Evolutionary conservation across 306 rosid species (phyloP).

Genomic region (Vicia sativa): DNA sequence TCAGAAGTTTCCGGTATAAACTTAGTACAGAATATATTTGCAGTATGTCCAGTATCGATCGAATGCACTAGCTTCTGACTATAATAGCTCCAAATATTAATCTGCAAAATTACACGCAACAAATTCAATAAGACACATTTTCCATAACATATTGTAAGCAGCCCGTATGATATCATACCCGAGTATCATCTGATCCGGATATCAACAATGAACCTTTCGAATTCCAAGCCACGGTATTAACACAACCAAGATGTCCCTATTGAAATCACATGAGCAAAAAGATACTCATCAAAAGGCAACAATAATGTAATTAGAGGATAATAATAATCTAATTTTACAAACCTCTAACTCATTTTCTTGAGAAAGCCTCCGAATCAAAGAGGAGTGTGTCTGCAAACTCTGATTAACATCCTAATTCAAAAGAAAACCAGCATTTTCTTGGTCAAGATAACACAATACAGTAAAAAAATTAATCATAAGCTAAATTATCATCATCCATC

Average conservation of each 20-base stretch:
- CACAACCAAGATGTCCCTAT: slow-evolving; percentile 95
- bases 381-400: slow-evolving; percentile 83
- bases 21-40: slow-evolving; percentile 93
- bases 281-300: slow-evolving; percentile 12
- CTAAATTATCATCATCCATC: not conserved
- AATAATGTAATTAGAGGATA: not conserved
- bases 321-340: slow-evolving; percentile 28
- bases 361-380: slow-evolving; percentile 82
- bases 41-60: slow-evolving; percentile 85
- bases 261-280: slow-evolving; percentile 35
- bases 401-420: slow-evolving; percentile 56
- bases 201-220: slow-evolving; percentile 78
- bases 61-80: slow-evolving; percentile 74
- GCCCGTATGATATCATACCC: too few relatives aligned
- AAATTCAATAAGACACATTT: slow-evolving; percentile 4
- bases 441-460: slow-evolving; percentile 1
- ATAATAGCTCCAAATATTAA: slow-evolving; percentile 87
- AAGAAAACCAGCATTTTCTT: slow-evolving; percentile 7
- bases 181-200: slow-evolving; percentile 96
- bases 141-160: too few relatives aligned
- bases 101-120: slow-evolving; percentile 57
- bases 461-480: not conserved
- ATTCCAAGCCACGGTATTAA: slow-evolving; percentile 94
- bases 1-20: slow-evolving; percentile 95
- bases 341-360: slow-evolving; percentile 87